Base-by-base conservation (phyloP, 192 early-diverging fungal genomes). In the Allomyces macrogynus region DNA sequence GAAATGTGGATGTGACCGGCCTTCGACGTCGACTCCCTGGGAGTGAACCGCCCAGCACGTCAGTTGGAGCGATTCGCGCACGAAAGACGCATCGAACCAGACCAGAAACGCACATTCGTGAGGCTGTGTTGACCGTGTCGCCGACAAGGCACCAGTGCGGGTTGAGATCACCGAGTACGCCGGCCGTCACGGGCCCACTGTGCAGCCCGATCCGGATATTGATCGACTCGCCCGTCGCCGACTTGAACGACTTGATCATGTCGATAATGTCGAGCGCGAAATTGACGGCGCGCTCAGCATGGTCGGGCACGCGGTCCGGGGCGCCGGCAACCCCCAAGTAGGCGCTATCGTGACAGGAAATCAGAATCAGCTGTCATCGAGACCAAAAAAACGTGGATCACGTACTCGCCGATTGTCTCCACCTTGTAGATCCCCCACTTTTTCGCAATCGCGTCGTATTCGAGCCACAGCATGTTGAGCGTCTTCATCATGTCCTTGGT, bases 171-270 rank as follows among this genome's bases (percentile, higher is more conserved):
- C 77, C 77, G 4, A 78, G 67, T 18, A 78, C 71, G 49, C 74
- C 77, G 3, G 73, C 74, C n/a, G 71, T 76, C 16, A 78, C 68
- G 22, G 77, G 77, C n/a, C 77, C 77, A 62, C 71, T 66, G 61
- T 75, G 68, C 22, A 78, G 63, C 63, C 77, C 77, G 24, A 76
- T 67, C 27, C 74, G 67, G 42, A 78, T 71, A 26, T 73, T 69
- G 63, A 78, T 76, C 16, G 66, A 62, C 18, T 68, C 69, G 57
- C 76, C 74, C n/a, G 67, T 71, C 3, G 63, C 69, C 23, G 75
- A 68, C 49, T 66, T 70, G 70, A 76, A 76, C 54, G 24, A 32
- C 43, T 61, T 61, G 61, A 75, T 68, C 69, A 78, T 73, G 20
- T 68, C 74, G 22, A 76, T 65, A 27, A 78, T 73, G 61, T 75